These are phyloP conservation scores for Entophlyctis helioformis DNA, from an alignment of 192 early-diverging fungal species.

Conservation along the genomic window DNA sequence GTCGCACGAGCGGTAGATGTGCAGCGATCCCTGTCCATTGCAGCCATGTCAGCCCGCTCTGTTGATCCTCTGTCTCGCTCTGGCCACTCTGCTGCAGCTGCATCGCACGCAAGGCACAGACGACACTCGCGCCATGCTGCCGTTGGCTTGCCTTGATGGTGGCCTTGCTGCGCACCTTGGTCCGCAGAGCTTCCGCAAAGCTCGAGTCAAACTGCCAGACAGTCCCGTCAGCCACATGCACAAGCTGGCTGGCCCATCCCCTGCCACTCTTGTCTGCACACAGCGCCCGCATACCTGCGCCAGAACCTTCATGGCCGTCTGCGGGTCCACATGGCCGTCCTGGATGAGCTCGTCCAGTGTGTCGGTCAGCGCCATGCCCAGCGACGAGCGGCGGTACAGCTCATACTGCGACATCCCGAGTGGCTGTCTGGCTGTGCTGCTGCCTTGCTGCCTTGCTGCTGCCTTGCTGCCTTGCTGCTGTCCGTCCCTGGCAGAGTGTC, in stretches of 20 bases:
- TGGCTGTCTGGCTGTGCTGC: too few relatives aligned
- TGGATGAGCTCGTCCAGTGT: slow-evolving; percentile 92
- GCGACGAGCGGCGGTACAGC: slow-evolving; percentile 45
- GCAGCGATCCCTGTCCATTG: slow-evolving; percentile 77
- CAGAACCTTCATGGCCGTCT: slow-evolving; percentile 76
- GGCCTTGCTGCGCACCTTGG: slow-evolving; percentile 65
- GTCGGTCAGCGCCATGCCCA: slow-evolving; percentile 89
- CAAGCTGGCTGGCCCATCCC: too few relatives aligned
- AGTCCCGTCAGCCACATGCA: too few relatives aligned
- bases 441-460: too few relatives aligned
- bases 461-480: too few relatives aligned
- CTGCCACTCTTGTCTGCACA: background rate
- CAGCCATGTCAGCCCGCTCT: too few relatives aligned
- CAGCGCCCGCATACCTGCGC: slow-evolving; percentile 42
- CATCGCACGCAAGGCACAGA: too few relatives aligned
- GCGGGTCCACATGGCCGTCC: slow-evolving; percentile 78
- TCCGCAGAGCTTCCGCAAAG: slow-evolving; percentile 78
- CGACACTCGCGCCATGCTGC: slow-evolving; percentile 1
- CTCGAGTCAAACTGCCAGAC: slow-evolving; percentile 69
- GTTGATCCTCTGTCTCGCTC: too few relatives aligned
- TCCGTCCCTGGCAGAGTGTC: too few relatives aligned
- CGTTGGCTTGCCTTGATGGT: slow-evolving; percentile 69
- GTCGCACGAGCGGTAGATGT: slow-evolving; percentile 90
- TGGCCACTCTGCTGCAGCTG: too few relatives aligned
- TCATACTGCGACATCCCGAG: slow-evolving; percentile 35